Conservation (phyloP, 441 rosid genomes). For the Populus trichocarpa region DNA sequence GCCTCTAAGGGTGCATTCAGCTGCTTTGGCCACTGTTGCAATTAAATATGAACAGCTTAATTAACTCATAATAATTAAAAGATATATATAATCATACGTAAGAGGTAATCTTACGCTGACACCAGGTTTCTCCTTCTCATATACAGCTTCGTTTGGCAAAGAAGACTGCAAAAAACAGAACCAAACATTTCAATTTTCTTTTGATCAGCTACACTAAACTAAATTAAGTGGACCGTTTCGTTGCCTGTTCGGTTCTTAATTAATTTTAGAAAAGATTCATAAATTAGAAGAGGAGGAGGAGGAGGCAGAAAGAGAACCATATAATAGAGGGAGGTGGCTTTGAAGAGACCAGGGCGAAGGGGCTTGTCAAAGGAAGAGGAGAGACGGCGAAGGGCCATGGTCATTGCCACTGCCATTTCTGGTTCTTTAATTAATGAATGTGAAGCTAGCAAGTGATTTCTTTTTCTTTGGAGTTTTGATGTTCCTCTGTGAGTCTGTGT, state of each 20-base stretch:
- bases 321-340: conserved; percentile 54
- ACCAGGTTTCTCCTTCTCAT: conserved; percentile 73
- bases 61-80: background rate
- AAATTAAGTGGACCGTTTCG: background rate
- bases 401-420: conserved; percentile 90
- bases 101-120: conserved; percentile 49
- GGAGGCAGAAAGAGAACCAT: conserved; percentile 34
- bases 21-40: conserved; percentile 89
- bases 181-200: background rate
- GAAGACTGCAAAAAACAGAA: conserved; percentile 52
- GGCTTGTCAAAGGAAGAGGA: conserved; percentile 81
- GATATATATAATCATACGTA: background rate
- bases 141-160: conserved; percentile 89
- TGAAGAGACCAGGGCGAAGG: conserved; percentile 65
- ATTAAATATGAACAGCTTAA: background rate
- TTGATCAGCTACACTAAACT: background rate
- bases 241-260: background rate
- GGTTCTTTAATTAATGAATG: background rate
- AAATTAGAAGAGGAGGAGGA: background rate
- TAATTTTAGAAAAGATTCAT: background rate
- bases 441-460: background rate
- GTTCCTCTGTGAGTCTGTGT: background rate
- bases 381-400: conserved; percentile 88
- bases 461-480: background rate
- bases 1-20: conserved; percentile 79